phyloP scores from a whole-genome alignment of 768 basidiomycete species.

The Suillus luteus region DNA sequence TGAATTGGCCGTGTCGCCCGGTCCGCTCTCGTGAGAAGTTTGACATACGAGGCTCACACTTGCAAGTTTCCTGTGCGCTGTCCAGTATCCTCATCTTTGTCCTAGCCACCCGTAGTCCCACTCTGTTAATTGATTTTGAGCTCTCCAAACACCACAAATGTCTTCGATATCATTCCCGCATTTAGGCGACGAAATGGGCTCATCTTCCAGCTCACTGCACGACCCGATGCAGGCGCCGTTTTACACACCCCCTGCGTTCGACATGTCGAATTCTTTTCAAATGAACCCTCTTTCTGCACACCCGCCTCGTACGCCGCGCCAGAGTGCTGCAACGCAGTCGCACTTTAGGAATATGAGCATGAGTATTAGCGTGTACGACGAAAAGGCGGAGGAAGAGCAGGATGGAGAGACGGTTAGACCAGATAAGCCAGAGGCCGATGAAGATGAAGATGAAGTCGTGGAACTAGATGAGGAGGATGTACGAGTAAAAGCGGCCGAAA shows the following conservation, averaged over 20 bases:
- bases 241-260: conserved; percentile 58
- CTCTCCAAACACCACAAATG: conserved; percentile 41
- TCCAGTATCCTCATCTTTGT: not conserved
- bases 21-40: conserved; percentile 5
- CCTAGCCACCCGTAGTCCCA: conserved; percentile 3
- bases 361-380: conserved; percentile 40
- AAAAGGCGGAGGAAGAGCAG: conserved; percentile 40
- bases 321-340: conserved; percentile 26
- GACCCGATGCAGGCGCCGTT: conserved; percentile 47
- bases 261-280: conserved; percentile 64
- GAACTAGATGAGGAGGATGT: conserved; percentile 55
- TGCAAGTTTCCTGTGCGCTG: not conserved
- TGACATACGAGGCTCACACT: not conserved
- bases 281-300: conserved; percentile 82
- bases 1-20: conserved; percentile 23
- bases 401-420: conserved; percentile 22
- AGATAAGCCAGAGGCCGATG: conserved; percentile 21
- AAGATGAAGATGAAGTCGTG: conserved; percentile 37
- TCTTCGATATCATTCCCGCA: conserved; percentile 68
- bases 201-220: conserved; percentile 35
- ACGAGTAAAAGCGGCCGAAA: conserved; percentile 43
- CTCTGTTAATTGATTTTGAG: not conserved
- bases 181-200: conserved; percentile 35
- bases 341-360: conserved; percentile 25
- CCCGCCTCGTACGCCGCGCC: conserved; percentile 73